A percentile compares a stretch with the other conserved stretches of the same genome.
These are phyloP conservation scores for Dactylellina sp. DNA, from an alignment of 2,329 filamentous ascomycete genomes.

Conservation along the genomic window DNA sequence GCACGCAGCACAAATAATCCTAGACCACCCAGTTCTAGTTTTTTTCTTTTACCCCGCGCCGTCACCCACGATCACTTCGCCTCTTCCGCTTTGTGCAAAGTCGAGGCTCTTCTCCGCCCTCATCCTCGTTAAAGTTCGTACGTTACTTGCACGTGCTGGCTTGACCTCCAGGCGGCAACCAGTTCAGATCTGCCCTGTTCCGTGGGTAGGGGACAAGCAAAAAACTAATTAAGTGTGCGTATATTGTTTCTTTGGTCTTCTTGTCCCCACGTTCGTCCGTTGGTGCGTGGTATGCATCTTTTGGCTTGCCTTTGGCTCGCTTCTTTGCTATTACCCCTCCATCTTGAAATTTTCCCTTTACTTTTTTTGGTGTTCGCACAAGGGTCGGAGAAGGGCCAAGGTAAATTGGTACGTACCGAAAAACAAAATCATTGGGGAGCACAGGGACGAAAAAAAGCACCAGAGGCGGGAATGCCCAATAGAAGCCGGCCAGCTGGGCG, in stretches of 20 bases:
- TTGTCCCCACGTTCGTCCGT: slow-evolving; percentile 42
- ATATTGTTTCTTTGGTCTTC: slow-evolving; percentile 40
- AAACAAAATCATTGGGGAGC: slow-evolving; percentile 49
- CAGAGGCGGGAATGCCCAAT: slow-evolving; percentile 48
- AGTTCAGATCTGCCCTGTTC: slow-evolving; percentile 37
- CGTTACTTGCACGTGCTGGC: slow-evolving; percentile 43
- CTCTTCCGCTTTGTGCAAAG: slow-evolving; percentile 55
- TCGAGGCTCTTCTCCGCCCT: slow-evolving; percentile 52
- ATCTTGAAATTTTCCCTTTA: slow-evolving; percentile 39
- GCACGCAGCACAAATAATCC: slow-evolving; percentile 49
- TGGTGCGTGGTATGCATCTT: slow-evolving; percentile 38
- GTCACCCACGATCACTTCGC: slow-evolving; percentile 47
- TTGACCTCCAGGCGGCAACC: slow-evolving; percentile 29
- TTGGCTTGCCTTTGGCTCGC: slow-evolving; percentile 35
- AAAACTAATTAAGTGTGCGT: slow-evolving; percentile 51
- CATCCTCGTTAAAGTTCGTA: slow-evolving; percentile 45
- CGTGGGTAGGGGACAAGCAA: slow-evolving; percentile 28
- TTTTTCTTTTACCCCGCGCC: slow-evolving; percentile 51
- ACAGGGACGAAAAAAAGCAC: slow-evolving; percentile 36
- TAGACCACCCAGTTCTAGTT: slow-evolving; percentile 35
- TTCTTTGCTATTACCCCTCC: slow-evolving; percentile 50
- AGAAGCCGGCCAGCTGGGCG: slow-evolving; percentile 54
- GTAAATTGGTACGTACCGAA: slow-evolving; percentile 52
- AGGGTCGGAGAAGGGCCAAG: slow-evolving; percentile 44
- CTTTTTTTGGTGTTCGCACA: slow-evolving; percentile 40